Base-by-base conservation (phyloP, 768 basidiomycete genomes). In the Leccinum subtestaceum region DNA sequence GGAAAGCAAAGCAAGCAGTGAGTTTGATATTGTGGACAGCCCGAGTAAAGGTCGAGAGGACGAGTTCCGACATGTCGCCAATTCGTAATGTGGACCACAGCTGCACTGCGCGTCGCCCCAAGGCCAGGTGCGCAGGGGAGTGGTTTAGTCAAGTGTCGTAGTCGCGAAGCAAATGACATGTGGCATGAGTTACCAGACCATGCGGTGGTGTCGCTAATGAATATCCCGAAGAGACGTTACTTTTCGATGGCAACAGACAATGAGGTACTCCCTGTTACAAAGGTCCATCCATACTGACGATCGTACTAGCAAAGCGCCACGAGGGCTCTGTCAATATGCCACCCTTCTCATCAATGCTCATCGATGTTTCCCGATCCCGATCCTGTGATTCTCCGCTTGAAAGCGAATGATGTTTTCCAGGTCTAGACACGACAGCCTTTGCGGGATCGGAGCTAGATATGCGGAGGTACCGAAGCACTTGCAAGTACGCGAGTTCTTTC, bases 401-500 rank as follows among this genome's bases (percentile, higher is more conserved):
- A 82, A 66, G 19, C 3, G 74, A 70, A 6, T 62, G 70, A 64
- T 91, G 87, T 62, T 79, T 82, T 13, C 90, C 90, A 27, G 80
- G 80, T 60, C 78, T 81, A 13, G 89, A 84, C 11, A 90, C 75
- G 34, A 85, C 70, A 17, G 75, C 67, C 7, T 74, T 57, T 1
- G 77, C 71, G 1, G 84, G 82, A 49, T 83, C 73, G 17, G 73
- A 70, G 67, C 87, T 86, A 52, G 78, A 86, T 73, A 94, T 86
- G 57, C 89, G 85, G 60, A 93, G 83, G 72, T 88, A 90, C 46
- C 89, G 86, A 53, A 94, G 77, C 15, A 86, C 78, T 53, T 88
- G 80, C 43, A 88, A 78, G 70, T 81, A 94, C 5, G 87, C 82
- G 4, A 84, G 74, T 64, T 91, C 89, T 59, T 82, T 84, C 63